Base-by-base conservation (phyloP, 2,329 filamentous ascomycete genomes). In the Colletotrichum graminicola region DNA sequence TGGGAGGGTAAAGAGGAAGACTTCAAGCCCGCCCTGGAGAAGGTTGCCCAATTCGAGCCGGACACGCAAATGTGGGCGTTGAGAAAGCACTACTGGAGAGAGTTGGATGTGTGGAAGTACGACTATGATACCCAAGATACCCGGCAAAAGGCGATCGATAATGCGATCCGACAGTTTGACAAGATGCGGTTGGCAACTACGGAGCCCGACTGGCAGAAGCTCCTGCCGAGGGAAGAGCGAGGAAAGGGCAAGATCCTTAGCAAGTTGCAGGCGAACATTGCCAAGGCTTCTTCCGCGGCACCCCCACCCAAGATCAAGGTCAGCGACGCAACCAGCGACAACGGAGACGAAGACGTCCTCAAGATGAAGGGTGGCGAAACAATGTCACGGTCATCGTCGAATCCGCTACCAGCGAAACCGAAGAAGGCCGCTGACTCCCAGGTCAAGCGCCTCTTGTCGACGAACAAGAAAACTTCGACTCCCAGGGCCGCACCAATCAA, bases 31-130 rank as follows among this genome's bases (percentile, higher is more conserved):
- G 85, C 85, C 0, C 79, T 92, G 16, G 82, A 87, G 60, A 92
- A 91, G 79, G 88, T 90, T 29, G 89, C 88, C 39, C 86, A 88
- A 68, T 84, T 84, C 65, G 83, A 86, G 68, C 73, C 82, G 5
- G 78, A 82, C 2, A 80, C 80, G 5, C 84, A 87, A 72, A 89
- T 84, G 74, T 92, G 87, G 84, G 79, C 82, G 43, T 79, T 91
- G 75, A 85, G 86, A 72, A 89, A 88, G 79, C 80, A 83, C 32
- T 88, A 85, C 73, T 92, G 87, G 85, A 90, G 87, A 78, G 90
- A 92, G 74, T 83, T 92, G 18, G 89, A 92, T 74, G 87, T 91
- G 29, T 92, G 87, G 85, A 86, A 84, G 68, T 90, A 90, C 77
- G 81, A 86, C 36, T 92, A 91, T 76, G 81, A 83, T 55, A 82